Evolutionary conservation across 2,329 filamentous ascomycete genomes (phyloP).

Genomic region (Aspergillus sclerotialis): DNA sequence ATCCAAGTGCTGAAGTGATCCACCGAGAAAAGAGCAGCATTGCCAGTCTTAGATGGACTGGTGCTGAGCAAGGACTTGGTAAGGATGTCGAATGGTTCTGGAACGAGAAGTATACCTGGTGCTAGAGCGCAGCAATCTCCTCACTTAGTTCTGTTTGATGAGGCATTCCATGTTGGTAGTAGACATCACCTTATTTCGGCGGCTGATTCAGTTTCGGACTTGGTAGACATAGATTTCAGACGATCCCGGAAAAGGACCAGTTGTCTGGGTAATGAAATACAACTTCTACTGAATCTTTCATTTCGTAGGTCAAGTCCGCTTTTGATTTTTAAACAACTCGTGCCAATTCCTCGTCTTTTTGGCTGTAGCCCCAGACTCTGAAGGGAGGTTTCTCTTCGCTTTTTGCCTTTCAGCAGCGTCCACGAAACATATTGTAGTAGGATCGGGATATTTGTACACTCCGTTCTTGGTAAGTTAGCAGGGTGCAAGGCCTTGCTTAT

Average conservation of each 20-base stretch:
- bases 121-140: conserved; percentile 22
- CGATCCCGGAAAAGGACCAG: background rate
- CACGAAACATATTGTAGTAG: conserved; percentile 31
- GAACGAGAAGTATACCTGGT: conserved; percentile 47
- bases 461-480: conserved; percentile 14
- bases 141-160: background rate
- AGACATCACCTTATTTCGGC: background rate
- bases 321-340: conserved; percentile 34
- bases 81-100: conserved; percentile 39
- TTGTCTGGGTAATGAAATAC: conserved; percentile 3
- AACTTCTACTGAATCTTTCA: conserved; percentile 11
- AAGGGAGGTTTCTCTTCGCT: conserved; percentile 16
- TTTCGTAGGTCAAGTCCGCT: conserved; percentile 18
- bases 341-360: conserved; percentile 38
- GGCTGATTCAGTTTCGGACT: background rate
- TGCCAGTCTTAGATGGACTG: conserved; percentile 41
- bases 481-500: background rate
- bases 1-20: conserved; percentile 32
- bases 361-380: conserved; percentile 16
- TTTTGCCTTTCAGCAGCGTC: conserved; percentile 23
- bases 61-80: conserved; percentile 27
- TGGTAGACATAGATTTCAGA: conserved; percentile 8
- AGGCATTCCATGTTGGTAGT: no score
- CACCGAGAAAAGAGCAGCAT: conserved; percentile 42
- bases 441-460: conserved; percentile 27